These are phyloP conservation scores for Cicer judaicum DNA, from an alignment of 306 rosid genomes.

Conservation along the genomic window DNA sequence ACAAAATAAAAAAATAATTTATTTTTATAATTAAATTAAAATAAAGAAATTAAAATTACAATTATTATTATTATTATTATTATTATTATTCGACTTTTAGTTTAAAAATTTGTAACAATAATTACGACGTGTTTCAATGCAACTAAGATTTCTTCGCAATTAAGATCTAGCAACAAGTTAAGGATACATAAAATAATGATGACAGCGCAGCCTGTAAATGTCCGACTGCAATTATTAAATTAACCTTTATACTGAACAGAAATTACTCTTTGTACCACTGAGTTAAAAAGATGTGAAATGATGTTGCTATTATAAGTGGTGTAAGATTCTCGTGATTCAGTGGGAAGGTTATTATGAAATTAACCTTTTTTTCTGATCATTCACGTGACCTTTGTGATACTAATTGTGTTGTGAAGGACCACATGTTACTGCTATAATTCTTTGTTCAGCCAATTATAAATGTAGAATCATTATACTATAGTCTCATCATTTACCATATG, in stretches of 20 bases:
- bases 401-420: too few relatives aligned
- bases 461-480: too few relatives aligned
- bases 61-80: too few relatives aligned
- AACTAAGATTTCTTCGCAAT: slow-evolving; percentile 42
- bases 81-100: too few relatives aligned
- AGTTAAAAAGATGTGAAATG: slow-evolving; percentile 35
- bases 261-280: slow-evolving; percentile 38
- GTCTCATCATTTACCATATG: too few relatives aligned
- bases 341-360: neutral
- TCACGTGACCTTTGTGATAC: too few relatives aligned
- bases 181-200: slow-evolving; percentile 39
- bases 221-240: neutral
- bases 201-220: slow-evolving; percentile 30
- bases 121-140: slow-evolving; percentile 19
- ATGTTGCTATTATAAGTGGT: slow-evolving; percentile 44
- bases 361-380: too few relatives aligned
- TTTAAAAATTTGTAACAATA: neutral
- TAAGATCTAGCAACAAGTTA: slow-evolving; percentile 39
- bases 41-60: too few relatives aligned
- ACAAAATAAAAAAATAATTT: too few relatives aligned
- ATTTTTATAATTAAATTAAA: too few relatives aligned
- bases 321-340: slow-evolving; percentile 64
- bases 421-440: too few relatives aligned
- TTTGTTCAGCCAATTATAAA: too few relatives aligned
- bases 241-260: neutral